A percentile compares a stretch with the other conserved stretches of the same genome.
Evolutionary conservation across 352 stramenopile genomes (phyloP).

Genomic region (Globisporangium parvum): DNA sequence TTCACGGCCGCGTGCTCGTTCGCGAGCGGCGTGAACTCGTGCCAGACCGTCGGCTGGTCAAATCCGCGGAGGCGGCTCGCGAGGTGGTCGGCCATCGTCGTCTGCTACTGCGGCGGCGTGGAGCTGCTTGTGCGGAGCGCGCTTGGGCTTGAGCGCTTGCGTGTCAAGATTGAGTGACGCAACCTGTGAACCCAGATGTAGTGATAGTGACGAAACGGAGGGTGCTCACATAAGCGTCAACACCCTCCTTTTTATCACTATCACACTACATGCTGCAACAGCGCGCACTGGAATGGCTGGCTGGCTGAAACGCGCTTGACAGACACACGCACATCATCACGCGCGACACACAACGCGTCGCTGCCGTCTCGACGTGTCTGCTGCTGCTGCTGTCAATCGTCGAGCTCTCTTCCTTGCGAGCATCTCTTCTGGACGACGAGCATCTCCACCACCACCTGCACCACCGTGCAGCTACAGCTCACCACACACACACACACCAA

Average conservation of each 20-base stretch:
- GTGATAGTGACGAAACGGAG: background rate
- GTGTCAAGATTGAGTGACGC: background rate
- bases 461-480: background rate
- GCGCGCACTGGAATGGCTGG: background rate
- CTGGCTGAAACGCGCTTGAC: background rate
- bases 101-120: background rate
- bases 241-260: no score
- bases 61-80: conserved; percentile 61
- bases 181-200: background rate
- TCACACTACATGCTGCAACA: background rate
- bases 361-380: no score
- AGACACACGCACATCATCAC: background rate
- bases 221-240: no score
- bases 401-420: no score
- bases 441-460: no score
- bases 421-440: no score
- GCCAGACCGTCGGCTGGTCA: conserved; percentile 76
- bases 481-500: background rate
- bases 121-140: no score
- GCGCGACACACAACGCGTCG: background rate
- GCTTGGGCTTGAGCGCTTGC: background rate
- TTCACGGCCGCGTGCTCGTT: conserved; percentile 88
- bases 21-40: conserved; percentile 88
- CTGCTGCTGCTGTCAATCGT: background rate
- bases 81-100: conserved; percentile 51